Evolutionary conservation across 208 protist species (phyloP), one percentile per base, ranked within the genome.

Genomic region (Crithidia fasciculata): DNA sequence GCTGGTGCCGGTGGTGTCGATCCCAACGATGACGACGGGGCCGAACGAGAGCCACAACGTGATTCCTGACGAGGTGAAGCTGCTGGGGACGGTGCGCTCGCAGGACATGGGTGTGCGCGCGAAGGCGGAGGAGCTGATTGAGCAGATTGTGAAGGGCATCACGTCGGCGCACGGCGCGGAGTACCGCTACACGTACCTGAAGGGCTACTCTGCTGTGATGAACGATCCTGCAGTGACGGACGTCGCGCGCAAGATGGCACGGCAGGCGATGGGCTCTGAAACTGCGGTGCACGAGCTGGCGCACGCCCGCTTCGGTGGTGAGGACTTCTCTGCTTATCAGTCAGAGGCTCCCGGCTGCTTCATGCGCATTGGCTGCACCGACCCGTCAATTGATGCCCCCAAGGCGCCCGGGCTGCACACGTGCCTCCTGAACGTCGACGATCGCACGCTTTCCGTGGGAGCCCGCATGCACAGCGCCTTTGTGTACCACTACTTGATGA

Each of bases 1-100:
- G 45, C 40, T 69, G n/a, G 81, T 76, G 49, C 85, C 88, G 0
- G 85, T 91, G 49, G 70, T 91, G 43, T 83, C 74, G 49, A 70
- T 91, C 36, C 60, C 86, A 28, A 85, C 83, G 19, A 74, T 91
- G 59, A 74, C 76, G 45, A 76, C 79, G 44, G 86, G 86, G 9
- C 66, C 78, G 13, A 82, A 76, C 43, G 78, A 73, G 69, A 88
- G 81, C 83, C 78, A 88, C 77, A 91, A 91, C 64, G 83, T 91
- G 54, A 91, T 91, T 47, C 86, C 86, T 0, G 80, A 91, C 66
- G 70, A 72, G 59, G 80, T 83, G 39, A 79, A 86, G 65, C 71
- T 91, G 59, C 77, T 76, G 28, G 86, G 86, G 16, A 89, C 86
- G 47, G 67, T 91, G 52, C 86, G 86, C 57, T 85, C 72, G 41